Evolutionary conservation across 371 early-diverging fungal species (phyloP), one percentile per base, ranked within the genome.

Genomic region (Mycotypha africana): DNA sequence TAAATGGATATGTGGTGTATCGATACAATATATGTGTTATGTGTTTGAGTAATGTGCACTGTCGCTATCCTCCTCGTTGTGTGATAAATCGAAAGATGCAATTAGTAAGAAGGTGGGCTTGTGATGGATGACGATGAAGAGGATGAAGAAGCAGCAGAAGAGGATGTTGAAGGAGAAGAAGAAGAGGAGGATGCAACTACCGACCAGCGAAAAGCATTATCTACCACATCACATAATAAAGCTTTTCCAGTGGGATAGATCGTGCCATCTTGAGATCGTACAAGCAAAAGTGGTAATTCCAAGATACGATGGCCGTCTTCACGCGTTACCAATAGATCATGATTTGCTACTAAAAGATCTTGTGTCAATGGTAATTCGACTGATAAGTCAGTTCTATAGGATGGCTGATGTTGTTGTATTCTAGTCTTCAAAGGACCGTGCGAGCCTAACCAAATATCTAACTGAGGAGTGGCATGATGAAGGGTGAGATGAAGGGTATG

Each of bases 181-280:
- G 28, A 15, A 22, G 42, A 46, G 3, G 53, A 52, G 10, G 58
- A 45, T 5, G 48, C 26, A 2, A 61, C 48, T 12, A 56, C 53
- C 10, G 53, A 40, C 52, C 49, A 61, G 19, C 49, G 53, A 21
- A 49, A 53, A 31, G 42, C 45, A 28, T 56, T 45, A 32, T 44
- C 33, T 3, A 49, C n/a, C 23, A 59, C 35, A 36, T 52, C 44
- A 45, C 59, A 67, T 16, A 40, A 36, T 16, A 69, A 47, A 11
- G 60, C 53, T 42, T 62, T 70, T 6, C 65, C 66, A 2, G 70
- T 65, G 16, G 62, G 63, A 42, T 62, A 70, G 1, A 65, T 61
- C 16, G 65, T 35, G 0, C 62, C 65, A 42, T 70, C 70, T 49
- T 65, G 57, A 2, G 63, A 55, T 5, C 34, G 7, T 2, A 58